These are phyloP conservation scores for Cyberlindnera samutprakarnensis DNA, from an alignment of 805 yeast genomes.

Conservation along the genomic window DNA sequence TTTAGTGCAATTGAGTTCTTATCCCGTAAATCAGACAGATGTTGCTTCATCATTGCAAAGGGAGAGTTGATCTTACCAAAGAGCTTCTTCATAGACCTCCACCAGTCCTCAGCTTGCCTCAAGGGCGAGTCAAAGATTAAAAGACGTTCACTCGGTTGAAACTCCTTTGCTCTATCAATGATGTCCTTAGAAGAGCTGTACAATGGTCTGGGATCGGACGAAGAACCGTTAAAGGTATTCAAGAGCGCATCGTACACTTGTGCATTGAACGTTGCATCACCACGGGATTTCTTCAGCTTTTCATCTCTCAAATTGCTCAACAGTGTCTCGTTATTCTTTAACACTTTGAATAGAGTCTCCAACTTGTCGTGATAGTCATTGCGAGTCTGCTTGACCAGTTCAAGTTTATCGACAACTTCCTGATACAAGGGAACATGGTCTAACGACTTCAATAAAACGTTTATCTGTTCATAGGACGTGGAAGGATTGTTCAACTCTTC, in stretches of 20 bases:
- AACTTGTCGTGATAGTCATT: slow-evolving; percentile 4
- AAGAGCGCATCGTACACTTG: slow-evolving; percentile 6
- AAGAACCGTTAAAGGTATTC: slow-evolving; percentile 22
- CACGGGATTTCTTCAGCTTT: neutral
- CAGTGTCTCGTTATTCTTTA: neutral
- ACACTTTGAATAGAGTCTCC: slow-evolving; percentile 7
- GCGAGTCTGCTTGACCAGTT: slow-evolving; percentile 14
- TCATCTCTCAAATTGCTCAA: neutral
- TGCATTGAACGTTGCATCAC: slow-evolving; percentile 4
- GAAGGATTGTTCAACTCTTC: neutral
- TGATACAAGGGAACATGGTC: slow-evolving; percentile 3
- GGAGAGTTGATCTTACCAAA: slow-evolving; percentile 31
- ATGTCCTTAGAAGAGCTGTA: slow-evolving; percentile 22
- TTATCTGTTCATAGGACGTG: neutral
- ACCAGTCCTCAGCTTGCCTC: slow-evolving; percentile 30
- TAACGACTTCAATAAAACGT: neutral
- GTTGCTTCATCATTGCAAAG: slow-evolving; percentile 21
- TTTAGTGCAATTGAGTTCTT: slow-evolving; percentile 16
- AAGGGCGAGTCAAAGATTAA: slow-evolving; percentile 17
- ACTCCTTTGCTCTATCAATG: slow-evolving; percentile 16
- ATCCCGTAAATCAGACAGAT: slow-evolving; percentile 19
- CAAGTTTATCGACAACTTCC: slow-evolving; percentile 5
- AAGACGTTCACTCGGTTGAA: slow-evolving; percentile 1
- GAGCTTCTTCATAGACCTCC: slow-evolving; percentile 24
- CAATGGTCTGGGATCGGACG: slow-evolving; percentile 25